Conservation (phyloP, 176 grass and related monocot genomes). For the Triticum turgidum region DNA sequence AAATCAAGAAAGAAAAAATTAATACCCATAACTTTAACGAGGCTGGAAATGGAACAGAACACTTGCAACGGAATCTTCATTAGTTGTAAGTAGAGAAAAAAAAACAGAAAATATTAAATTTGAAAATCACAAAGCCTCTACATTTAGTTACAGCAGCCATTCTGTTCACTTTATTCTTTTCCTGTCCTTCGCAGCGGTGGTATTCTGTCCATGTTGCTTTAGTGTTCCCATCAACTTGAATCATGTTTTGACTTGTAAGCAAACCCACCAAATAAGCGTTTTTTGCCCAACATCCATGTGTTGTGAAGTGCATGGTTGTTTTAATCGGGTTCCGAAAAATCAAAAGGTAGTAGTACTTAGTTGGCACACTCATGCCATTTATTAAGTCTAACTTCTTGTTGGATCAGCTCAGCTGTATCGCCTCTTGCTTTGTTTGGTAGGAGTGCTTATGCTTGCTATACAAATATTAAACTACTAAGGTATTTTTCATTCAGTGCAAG, state of each 20-base stretch:
- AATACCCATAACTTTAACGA: not conserved
- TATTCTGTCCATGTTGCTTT: not conserved
- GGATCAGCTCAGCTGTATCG: conserved; percentile 7
- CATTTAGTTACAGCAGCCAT: not conserved
- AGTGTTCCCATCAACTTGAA: not conserved
- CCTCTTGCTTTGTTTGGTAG: not conserved
- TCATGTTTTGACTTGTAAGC: conserved; percentile 11
- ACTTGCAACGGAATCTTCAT: not conserved
- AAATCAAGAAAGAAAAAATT: not conserved
- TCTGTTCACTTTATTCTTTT: conserved; percentile 12
- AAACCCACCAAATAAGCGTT: not conserved
- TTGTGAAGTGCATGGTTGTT: not conserved
- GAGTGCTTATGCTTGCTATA: not conserved
- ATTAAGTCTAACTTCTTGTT: not conserved
- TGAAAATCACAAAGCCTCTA: not conserved
- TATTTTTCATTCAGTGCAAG: not conserved
- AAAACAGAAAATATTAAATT: not conserved
- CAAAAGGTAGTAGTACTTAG: not conserved
- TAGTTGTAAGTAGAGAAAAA: not conserved
- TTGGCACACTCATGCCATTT: not conserved
- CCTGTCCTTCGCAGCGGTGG: not conserved
- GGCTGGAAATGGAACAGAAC: not conserved
- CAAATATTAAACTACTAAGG: conserved; percentile 15
- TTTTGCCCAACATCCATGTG: not conserved
- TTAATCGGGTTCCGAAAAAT: conserved; percentile 1